Evolutionary conservation across 345 rosid genomes (phyloP), one percentile per base, ranked within the genome.

Genomic region (Eucalyptus marginata): DNA sequence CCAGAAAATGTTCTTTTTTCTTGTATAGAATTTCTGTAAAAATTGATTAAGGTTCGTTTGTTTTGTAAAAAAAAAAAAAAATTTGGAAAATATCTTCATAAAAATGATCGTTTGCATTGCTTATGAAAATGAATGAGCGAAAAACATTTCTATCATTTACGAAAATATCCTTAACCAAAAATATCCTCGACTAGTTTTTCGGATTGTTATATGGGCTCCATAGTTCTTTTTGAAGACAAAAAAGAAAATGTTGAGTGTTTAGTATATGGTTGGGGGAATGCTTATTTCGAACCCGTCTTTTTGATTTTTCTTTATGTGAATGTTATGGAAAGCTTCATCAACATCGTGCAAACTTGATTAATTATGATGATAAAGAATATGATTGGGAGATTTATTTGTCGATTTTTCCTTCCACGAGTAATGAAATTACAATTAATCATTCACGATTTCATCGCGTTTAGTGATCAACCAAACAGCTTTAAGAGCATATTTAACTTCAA

Each of bases 51-150:
- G 3, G 5, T 7, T 14, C 36, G 0, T 64, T 59, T 27, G 2
- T 59, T 59, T 7, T 3, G 31, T 12, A 3, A 59, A 27, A 27
- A 27, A 59, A 56, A 56, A 25, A 7, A 27, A 9, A 27, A 5
- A 12, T 59, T 59, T 59, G 4, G 1, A 27, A 5, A 27, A 3
- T 0, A 1, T 27, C 2, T 12, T 27, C 1, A 0, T 27, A 59
- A 59, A 59, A 27, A 11, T 0, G 7, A 7, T 29, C 2, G 13
- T 7, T 27, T 12, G 0, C 14, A 59, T 27, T 27, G 1, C 4
- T 59, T 12, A 27, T 0, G 0, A 59, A 27, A 59, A 59, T 27
- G 4, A 27, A 27, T 13, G 0, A 59, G 6, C 2, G 3, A 59
- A 59, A 27, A 27, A 3, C 6, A 27, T 12, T 12, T 56, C 1